Conservation (phyloP, 2,329 filamentous ascomycete species). For the Alternaria sp. region DNA sequence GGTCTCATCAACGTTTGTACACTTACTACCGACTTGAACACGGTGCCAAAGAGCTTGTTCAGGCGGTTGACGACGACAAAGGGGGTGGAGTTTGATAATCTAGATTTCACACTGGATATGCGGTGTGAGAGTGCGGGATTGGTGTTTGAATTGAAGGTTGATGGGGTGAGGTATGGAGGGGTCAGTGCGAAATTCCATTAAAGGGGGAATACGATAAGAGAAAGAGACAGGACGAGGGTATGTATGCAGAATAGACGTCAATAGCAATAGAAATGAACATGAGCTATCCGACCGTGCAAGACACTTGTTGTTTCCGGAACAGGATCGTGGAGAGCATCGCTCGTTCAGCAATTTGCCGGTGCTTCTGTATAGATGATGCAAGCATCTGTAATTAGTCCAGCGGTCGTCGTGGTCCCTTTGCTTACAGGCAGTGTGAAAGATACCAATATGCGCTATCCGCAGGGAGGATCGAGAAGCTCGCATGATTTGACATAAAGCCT, state of each 20-base stretch:
- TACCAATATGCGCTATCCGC: neutral
- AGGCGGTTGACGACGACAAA: slow-evolving; percentile 79
- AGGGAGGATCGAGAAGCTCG: neutral
- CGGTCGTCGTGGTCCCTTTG: neutral
- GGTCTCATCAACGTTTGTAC: slow-evolving; percentile 77
- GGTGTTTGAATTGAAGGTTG: slow-evolving; percentile 80
- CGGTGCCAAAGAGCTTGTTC: slow-evolving; percentile 77
- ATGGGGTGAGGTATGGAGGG: slow-evolving; percentile 77
- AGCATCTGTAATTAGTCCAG: neutral
- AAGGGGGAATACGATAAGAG: slow-evolving; percentile 17
- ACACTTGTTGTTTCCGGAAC: neutral
- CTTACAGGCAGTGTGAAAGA: neutral
- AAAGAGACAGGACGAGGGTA: neutral
- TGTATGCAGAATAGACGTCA: neutral
- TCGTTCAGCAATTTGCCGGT: neutral
- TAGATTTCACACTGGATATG: slow-evolving; percentile 86
- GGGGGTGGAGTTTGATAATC: slow-evolving; percentile 81
- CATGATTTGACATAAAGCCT: neutral
- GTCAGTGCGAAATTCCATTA: slow-evolving; percentile 82
- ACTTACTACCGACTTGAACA: slow-evolving; percentile 79
- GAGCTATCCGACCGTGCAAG: neutral
- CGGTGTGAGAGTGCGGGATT: slow-evolving; percentile 79
- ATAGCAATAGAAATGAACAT: neutral
- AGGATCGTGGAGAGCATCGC: neutral
- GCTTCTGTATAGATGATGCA: neutral